phyloP scores from a whole-genome alignment of 2,329 filamentous ascomycete species.

The Fonsecaea nubica region DNA sequence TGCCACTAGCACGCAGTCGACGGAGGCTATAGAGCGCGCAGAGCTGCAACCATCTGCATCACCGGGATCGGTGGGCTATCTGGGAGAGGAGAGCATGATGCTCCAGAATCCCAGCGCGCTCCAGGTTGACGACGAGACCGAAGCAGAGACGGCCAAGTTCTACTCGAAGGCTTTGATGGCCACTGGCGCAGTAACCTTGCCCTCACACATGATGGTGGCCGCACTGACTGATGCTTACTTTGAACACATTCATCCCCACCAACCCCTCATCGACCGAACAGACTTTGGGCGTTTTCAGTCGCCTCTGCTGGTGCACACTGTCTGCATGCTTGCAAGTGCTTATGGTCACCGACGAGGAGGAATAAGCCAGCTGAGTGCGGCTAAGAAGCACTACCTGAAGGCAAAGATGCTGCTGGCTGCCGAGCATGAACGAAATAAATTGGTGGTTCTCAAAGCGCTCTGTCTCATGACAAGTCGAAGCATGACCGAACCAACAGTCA shows the following conservation, averaged over 20 bases:
- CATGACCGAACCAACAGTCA: constrained; percentile 15
- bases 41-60: constrained; percentile 14
- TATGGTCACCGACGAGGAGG: constrained; percentile 26
- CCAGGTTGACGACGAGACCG: constrained; percentile 25
- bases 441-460: constrained; percentile 24
- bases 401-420: constrained; percentile 23
- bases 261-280: constrained; percentile 22
- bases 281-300: constrained; percentile 23
- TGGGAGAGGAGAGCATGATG: constrained; percentile 29
- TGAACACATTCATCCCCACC: constrained; percentile 25
- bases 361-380: constrained; percentile 25
- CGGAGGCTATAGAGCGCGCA: constrained; percentile 8
- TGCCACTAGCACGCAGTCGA: not conserved
- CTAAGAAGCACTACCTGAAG: constrained; percentile 27
- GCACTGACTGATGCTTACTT: constrained; percentile 26
- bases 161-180: constrained; percentile 20
- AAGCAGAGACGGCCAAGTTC: constrained; percentile 26
- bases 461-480: constrained; percentile 28
- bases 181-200: constrained; percentile 18
- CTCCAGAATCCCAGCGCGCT: constrained; percentile 28
- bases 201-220: constrained; percentile 22
- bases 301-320: constrained; percentile 22
- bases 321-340: constrained; percentile 26
- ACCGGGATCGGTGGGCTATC: constrained; percentile 25
- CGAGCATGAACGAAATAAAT: constrained; percentile 27